Evolutionary conservation across 2,329 filamentous ascomycete species (phyloP).

Genomic region (Aquanectria penicillioides): DNA sequence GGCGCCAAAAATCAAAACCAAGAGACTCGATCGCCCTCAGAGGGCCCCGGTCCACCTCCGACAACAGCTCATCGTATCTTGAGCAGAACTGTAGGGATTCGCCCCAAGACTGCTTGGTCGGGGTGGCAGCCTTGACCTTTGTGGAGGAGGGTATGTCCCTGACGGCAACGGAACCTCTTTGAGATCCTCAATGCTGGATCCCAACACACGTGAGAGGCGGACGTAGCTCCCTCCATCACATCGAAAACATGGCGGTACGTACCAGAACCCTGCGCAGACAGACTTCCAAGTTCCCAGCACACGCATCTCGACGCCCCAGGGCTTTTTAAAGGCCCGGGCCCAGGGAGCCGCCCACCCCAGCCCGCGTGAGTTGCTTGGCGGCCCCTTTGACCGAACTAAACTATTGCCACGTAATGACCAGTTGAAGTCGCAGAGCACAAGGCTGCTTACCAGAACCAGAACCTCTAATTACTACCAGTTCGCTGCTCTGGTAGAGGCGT

Average conservation of each 20-base stretch:
- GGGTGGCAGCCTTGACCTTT: conserved; percentile 6
- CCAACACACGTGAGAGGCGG: background rate
- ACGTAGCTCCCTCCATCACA: conserved; percentile 10
- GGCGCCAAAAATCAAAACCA: background rate
- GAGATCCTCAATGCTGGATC: conserved; percentile 11
- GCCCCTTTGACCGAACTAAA: conserved; percentile 41
- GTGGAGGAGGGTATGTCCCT: background rate
- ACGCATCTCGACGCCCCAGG: conserved; percentile 25
- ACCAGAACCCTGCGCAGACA: conserved; percentile 11
- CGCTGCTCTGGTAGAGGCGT: conserved; percentile 10
- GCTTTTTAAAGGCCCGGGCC: conserved; percentile 27
- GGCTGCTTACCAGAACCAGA: conserved; percentile 28
- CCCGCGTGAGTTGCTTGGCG: conserved; percentile 37
- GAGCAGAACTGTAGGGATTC: conserved; percentile 7
- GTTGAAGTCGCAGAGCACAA: conserved; percentile 11
- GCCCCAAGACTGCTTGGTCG: conserved; percentile 4
- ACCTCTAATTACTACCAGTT: conserved; percentile 21
- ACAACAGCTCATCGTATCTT: conserved; percentile 11
- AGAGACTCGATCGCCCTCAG: background rate
- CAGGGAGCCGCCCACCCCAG: conserved; percentile 34
- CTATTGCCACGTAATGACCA: conserved; percentile 43
- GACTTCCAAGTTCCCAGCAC: conserved; percentile 21
- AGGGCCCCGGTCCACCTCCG: conserved; percentile 2
- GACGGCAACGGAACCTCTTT: conserved; percentile 10
- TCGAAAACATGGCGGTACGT: conserved; percentile 18